Evolutionary conservation across 164 flowering plant species (phyloP), one percentile per base, ranked within the genome.

Genomic region (Chimonanthus salicifolius): DNA sequence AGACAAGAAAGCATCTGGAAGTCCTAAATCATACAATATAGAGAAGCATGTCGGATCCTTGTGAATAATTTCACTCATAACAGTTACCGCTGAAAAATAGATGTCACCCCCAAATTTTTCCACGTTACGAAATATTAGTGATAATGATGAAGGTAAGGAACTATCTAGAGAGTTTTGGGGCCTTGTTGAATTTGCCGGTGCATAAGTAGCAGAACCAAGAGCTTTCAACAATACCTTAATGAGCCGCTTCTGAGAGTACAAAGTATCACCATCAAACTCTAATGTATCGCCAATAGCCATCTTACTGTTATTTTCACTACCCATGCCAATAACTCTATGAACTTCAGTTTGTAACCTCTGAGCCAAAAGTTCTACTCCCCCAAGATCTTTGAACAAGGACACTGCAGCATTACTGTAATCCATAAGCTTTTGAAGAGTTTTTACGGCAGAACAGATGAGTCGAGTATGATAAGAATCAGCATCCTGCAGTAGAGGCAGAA

Each of bases 61-160:
- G 87, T 96, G 99, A 77, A 96, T 92, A 51, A 91, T 91, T 78
- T 96, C 99, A 83, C 91, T 96, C 99, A 96, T 92, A 58, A 96
- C 88, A 72, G 99, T 94, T 72, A 94, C 99, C 73, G 97, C 97
- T 58, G 97, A 86, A 74, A 85, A 90, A 81, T 92, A 96, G 33
- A 96, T 91, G 58, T 94, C 99, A 50, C 98, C 99, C 68, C 99
- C 98, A 88, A 96, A 94, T 77, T 85, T 88, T 45, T 82, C 85
- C 16, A 84, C 89, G 74, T 91, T 89, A 21, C 82, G 75, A 79
- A 90, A 90, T 74, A 96, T 90, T 74, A 87, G 78, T 13, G 90
- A 85, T 67, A 96, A 77, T 62, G 94, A 88, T 54, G 84, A 81
- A 69, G 98, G 91, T 72, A 96, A 84, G 60, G 92, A 79, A 78